phyloP scores from a whole-genome alignment of 2,329 filamentous ascomycete genomes.

The Fusarium nodosum region DNA sequence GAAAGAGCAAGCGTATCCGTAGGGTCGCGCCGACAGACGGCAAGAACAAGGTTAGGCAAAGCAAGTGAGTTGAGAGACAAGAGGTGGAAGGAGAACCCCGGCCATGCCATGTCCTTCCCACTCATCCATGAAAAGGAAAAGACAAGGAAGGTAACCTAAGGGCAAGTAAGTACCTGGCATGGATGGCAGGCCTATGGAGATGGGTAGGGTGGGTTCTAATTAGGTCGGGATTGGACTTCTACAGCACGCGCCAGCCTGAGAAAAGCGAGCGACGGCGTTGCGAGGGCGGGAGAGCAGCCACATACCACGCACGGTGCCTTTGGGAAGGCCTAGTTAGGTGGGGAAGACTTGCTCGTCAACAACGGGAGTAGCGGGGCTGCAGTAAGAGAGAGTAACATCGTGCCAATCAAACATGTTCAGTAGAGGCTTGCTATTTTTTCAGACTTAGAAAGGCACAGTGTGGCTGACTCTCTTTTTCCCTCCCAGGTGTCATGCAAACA shows the following conservation, averaged over 20 bases:
- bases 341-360: constrained; percentile 39
- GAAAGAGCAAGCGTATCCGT: constrained; percentile 34
- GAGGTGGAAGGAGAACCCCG: constrained; percentile 19
- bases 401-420: constrained; percentile 30
- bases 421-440: constrained; percentile 22
- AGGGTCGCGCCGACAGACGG: constrained; percentile 39
- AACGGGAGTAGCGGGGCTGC: constrained; percentile 36
- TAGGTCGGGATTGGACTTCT: constrained; percentile 43
- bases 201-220: constrained; percentile 38
- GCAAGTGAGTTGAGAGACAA: constrained; percentile 37
- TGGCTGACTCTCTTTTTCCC: constrained; percentile 9
- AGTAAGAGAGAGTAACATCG: constrained; percentile 21
- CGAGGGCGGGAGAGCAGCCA: constrained; percentile 47
- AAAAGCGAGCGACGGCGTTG: constrained; percentile 43
- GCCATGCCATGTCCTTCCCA: constrained; percentile 3
- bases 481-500: constrained; percentile 21
- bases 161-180: constrained; percentile 34
- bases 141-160: constrained; percentile 45
- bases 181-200: constrained; percentile 24
- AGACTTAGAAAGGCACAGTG: constrained; percentile 34
- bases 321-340: constrained; percentile 39
- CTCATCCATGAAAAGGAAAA: constrained; percentile 38
- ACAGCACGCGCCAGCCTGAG: constrained; percentile 40
- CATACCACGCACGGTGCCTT: constrained; percentile 51
- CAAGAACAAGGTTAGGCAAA: constrained; percentile 30